These are phyloP conservation scores for Phytophthora foliorum DNA, from an alignment of 352 stramenopile species.

Conservation along the genomic window DNA sequence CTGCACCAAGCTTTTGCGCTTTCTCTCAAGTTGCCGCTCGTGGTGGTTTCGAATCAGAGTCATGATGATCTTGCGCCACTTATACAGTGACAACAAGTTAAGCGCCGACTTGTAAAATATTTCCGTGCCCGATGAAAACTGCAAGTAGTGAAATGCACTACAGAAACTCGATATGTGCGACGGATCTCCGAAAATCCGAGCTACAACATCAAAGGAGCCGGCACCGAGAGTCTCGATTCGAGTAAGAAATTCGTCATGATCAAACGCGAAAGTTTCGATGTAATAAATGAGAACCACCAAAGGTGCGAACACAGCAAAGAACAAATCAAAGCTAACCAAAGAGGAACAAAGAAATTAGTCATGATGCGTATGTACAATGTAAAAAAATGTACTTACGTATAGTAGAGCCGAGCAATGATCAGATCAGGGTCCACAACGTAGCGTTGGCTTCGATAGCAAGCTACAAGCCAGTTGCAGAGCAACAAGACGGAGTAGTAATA, in stretches of 20 bases:
- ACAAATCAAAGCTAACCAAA: constrained; percentile 47
- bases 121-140: constrained; percentile 25
- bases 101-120: constrained; percentile 54
- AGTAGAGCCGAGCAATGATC: constrained; percentile 50
- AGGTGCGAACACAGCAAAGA: constrained; percentile 61
- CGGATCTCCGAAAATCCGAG: constrained; percentile 52
- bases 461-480: constrained; percentile 53
- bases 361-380: no score
- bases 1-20: constrained; percentile 14
- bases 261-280: constrained; percentile 48
- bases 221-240: constrained; percentile 27
- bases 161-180: constrained; percentile 50
- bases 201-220: constrained; percentile 41
- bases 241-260: constrained; percentile 38
- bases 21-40: constrained; percentile 23
- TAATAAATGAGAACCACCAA: constrained; percentile 51
- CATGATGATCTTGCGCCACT: constrained; percentile 55
- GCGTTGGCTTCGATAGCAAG: constrained; percentile 56
- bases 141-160: constrained; percentile 44
- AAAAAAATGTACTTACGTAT: constrained; percentile 28
- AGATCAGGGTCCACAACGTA: constrained; percentile 10
- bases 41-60: constrained; percentile 47
- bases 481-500: constrained; percentile 44
- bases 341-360: not conserved
- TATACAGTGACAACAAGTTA: constrained; percentile 54